Evolutionary conservation across 2,329 filamentous ascomycete species (phyloP).

Genomic region (Spiromastix sp.): DNA sequence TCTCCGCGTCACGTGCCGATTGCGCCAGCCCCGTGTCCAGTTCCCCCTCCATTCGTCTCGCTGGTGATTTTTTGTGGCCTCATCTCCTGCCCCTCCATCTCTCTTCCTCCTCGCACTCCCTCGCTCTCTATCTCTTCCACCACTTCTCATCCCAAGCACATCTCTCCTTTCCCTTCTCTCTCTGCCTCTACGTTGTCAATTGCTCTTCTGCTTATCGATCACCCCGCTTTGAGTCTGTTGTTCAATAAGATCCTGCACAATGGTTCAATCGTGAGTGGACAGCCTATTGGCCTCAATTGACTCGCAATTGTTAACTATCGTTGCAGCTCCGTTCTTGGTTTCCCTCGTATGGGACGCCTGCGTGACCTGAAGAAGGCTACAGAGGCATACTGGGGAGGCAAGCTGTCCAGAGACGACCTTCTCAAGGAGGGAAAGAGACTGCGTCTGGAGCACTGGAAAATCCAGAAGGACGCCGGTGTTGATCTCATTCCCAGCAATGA

Average conservation of each 20-base stretch:
- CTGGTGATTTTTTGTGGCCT: conserved; percentile 19
- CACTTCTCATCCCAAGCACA: neutral
- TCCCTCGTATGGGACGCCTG: conserved; percentile 96
- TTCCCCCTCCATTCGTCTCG: conserved; percentile 5
- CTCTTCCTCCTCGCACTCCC: conserved; percentile 10
- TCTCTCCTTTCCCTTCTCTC: neutral
- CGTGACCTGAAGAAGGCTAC: conserved; percentile 99
- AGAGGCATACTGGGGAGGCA: conserved; percentile 94
- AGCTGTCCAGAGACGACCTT: conserved; percentile 84
- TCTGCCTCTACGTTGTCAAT: neutral
- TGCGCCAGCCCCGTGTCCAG: too few species aligned
- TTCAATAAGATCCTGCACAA: conserved; percentile 29
- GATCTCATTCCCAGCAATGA: conserved; percentile 98
- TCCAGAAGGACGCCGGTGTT: conserved; percentile 97
- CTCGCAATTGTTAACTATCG: conserved; percentile 6
- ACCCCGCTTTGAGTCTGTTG: too few species aligned
- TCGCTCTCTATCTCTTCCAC: conserved; percentile 10
- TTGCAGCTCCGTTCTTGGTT: conserved; percentile 70
- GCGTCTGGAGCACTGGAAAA: conserved; percentile 95
- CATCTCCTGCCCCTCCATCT: conserved; percentile 12
- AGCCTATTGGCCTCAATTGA: conserved; percentile 1
- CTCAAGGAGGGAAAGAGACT: conserved; percentile 94
- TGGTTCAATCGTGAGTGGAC: conserved; percentile 50
- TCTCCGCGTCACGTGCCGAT: too few species aligned
- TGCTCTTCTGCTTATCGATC: neutral